A percentile compares a stretch with the other conserved stretches of the same genome.
Conservation (phyloP, 1,284 basidiomycete genomes). For the Dichomitus squalens region DNA sequence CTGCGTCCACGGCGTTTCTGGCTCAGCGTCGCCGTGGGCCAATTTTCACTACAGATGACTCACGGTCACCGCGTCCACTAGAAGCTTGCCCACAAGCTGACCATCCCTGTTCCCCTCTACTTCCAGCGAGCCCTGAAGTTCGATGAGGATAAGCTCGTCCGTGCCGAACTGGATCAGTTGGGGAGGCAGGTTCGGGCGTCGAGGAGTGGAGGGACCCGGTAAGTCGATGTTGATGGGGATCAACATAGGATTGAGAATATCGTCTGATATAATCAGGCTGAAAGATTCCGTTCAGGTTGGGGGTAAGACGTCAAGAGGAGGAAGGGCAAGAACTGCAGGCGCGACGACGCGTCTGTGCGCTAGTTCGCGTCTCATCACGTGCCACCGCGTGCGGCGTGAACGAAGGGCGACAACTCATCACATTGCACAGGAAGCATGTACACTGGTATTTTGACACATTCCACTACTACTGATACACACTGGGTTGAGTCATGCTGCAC, state of each 20-base stretch:
- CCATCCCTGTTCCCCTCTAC: conserved; percentile 61
- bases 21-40: too few species aligned
- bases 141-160: conserved; percentile 71
- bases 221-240: conserved; percentile 30
- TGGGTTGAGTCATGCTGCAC: background rate
- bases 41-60: too few species aligned
- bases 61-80: conserved; percentile 38
- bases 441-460: too few species aligned
- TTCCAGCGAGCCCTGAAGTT: conserved; percentile 74
- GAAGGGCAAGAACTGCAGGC: background rate
- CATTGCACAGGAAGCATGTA: too few species aligned
- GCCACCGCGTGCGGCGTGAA: background rate
- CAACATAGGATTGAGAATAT: conserved; percentile 26
- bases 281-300: too few species aligned
- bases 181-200: conserved; percentile 51
- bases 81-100: conserved; percentile 64
- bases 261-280: too few species aligned
- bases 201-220: conserved; percentile 27
- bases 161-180: conserved; percentile 66
- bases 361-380: background rate
- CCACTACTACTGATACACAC: background rate
- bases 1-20: conserved; percentile 32
- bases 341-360: conserved; percentile 1
- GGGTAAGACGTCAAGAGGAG: background rate
- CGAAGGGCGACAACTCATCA: too few species aligned